phyloP scores from a whole-genome alignment of 495 filamentous ascomycete species.

The Xylaria castorea region DNA sequence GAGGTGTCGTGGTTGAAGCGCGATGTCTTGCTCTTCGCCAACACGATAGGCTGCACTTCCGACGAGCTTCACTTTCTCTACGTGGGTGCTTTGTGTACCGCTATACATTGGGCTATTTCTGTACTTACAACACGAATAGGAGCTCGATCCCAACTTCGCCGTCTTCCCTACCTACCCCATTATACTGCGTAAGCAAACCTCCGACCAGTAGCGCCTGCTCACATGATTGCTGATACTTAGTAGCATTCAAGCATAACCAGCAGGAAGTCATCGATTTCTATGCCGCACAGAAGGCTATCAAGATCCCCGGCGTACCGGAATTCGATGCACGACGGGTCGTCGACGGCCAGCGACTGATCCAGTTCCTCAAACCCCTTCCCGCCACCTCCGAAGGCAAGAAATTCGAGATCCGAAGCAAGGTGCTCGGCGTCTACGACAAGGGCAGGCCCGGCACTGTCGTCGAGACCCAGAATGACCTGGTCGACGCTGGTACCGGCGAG shows the following conservation, averaged over 20 bases:
- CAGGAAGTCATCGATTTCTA: conserved; percentile 90
- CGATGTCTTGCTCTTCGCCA: conserved; percentile 84
- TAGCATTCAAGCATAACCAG: conserved; percentile 80
- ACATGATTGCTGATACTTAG: neutral
- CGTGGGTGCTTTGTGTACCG: conserved; percentile 53
- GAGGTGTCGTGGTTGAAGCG: conserved; percentile 85
- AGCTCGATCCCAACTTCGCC: conserved; percentile 80
- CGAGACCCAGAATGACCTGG: conserved; percentile 78
- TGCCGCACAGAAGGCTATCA: conserved; percentile 60
- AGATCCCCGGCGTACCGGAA: conserved; percentile 78
- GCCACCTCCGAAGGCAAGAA: conserved; percentile 70
- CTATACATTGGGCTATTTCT: neutral
- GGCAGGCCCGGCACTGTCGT: conserved; percentile 83
- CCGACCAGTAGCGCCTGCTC: neutral
- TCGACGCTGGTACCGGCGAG: conserved; percentile 72
- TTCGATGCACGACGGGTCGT: conserved; percentile 78
- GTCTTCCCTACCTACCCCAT: conserved; percentile 89
- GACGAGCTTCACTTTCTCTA: conserved; percentile 93
- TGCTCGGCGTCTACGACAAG: conserved; percentile 91
- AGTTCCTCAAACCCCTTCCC: conserved; percentile 79
- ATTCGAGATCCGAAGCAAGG: conserved; percentile 80
- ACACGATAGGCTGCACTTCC: conserved; percentile 81
- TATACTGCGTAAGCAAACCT: conserved; percentile 68
- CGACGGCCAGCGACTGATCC: conserved; percentile 84
- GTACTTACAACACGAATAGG: conserved; percentile 54